Percentiles rank a stretch among this genome's conserved stretches.
Conservation (phyloP, 495 filamentous ascomycete species). For the Lophium mytilinum region DNA sequence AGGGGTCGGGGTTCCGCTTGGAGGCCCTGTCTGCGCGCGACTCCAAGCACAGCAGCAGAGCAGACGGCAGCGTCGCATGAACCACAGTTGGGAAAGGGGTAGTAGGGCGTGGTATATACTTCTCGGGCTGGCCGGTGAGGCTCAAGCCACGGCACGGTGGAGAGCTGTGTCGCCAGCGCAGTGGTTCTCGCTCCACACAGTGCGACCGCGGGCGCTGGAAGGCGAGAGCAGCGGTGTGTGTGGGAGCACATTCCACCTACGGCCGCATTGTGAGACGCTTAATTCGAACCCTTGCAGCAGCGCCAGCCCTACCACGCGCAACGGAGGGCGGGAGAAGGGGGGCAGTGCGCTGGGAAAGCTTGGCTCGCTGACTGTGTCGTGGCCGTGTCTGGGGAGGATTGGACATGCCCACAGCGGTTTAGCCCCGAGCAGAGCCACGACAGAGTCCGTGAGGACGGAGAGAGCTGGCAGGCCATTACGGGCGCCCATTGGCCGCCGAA, state of each 20-base stretch:
- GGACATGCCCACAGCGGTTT: neutral
- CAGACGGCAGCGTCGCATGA: neutral
- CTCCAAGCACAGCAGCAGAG: too few relatives aligned
- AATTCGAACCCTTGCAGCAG: neutral
- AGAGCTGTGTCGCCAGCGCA: neutral
- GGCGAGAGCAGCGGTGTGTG: neutral
- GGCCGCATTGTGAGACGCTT: neutral
- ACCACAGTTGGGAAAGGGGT: neutral
- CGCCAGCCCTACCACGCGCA: neutral
- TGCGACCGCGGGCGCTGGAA: neutral
- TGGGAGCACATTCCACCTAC: neutral
- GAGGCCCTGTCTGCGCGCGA: too few relatives aligned
- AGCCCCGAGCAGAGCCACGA: neutral
- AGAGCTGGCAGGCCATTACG: too few relatives aligned
- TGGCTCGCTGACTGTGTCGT: neutral
- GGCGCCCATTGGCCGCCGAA: neutral
- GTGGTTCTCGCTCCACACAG: neutral
- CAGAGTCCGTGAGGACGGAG: too few relatives aligned
- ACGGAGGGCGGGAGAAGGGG: neutral
- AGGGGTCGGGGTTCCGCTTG: too few relatives aligned
- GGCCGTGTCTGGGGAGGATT: neutral
- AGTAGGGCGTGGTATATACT: neutral
- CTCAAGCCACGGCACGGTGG: slow-evolving; percentile 1
- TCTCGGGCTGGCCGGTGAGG: neutral
- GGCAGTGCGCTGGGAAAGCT: neutral